Base-by-base conservation (phyloP, 2,329 filamentous ascomycete species). In the Talaromyces piceae region DNA sequence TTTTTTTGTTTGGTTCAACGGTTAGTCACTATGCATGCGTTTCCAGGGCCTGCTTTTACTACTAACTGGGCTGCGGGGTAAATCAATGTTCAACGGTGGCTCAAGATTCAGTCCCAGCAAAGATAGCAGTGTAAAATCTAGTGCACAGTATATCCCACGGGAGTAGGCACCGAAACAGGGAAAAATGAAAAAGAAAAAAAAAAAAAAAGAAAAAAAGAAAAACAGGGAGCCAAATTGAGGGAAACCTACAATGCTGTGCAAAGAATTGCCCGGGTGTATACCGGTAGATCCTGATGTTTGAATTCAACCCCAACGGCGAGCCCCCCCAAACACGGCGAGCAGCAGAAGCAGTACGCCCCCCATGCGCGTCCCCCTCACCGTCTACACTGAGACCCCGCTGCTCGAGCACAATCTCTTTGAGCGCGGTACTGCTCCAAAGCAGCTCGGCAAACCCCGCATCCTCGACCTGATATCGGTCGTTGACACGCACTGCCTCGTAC, bases 251-350 rank as follows among this genome's bases (percentile, higher is more conserved):
- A 67, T 96, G 91, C 61, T 88, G 85, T 63, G 90, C 90, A 66
- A 96, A 96, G 66, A 91, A 95, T 65, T 96, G 90, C 0, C 88
- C 88, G 57, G 85, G 81, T 1, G 78, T 80, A 68, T 96, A 96
- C 20, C 91, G 81, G 71, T 96, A 96, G 26, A 96, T 81, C 28
- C 91, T 79, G 50, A 96, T 94, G 58, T 94, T 94, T 7, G 88
- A 82, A 67, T 89, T 95, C 54, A 96, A 71, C 0, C 90, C 90
- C n/a, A 94, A 72, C 0, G 88, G 82, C 46, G 89, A 79, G 25
- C 90, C 90, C 52, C 87, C 89, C 88, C 89, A 95, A 44, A 75
- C 62, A 22, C 69, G 23, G 20, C 23, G 11, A 4, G 7, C 39
- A 22, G 39, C 22, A 41, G 5, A 20, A 45, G 45, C 28, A 28